Evolutionary conservation across 169 alveolate genomes (phyloP).

Genomic region (Plasmodium gonderi): DNA sequence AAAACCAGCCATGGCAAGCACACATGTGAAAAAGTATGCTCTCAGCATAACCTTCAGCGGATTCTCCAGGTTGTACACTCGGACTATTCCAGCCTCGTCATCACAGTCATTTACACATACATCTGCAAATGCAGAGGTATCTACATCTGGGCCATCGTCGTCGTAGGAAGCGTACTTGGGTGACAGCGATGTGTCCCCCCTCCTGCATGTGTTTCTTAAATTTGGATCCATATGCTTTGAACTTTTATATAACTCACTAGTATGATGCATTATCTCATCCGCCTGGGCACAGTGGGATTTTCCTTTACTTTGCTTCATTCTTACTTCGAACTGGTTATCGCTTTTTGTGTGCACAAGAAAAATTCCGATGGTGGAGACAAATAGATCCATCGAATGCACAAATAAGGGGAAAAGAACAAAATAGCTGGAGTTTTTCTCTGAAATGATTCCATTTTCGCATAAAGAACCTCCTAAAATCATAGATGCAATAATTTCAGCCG

Average conservation of each 20-base stretch:
- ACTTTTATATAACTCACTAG: background rate
- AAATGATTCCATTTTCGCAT: conserved; percentile 83
- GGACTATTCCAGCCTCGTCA: conserved; percentile 75
- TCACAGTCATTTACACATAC: conserved; percentile 77
- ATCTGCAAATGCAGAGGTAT: too few relatives aligned
- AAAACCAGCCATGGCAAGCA: conserved; percentile 84
- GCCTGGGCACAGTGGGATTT: background rate
- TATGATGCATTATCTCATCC: conserved; percentile 44
- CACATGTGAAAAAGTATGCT: conserved; percentile 84
- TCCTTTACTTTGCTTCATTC: background rate
- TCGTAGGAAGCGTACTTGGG: too few relatives aligned
- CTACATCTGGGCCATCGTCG: too few relatives aligned
- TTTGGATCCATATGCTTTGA: background rate
- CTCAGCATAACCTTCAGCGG: conserved; percentile 55
- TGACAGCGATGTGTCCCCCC: background rate
- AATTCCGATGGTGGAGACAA: conserved; percentile 85
- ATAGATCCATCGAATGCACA: conserved; percentile 88
- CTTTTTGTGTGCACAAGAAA: conserved; percentile 81
- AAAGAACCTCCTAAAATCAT: conserved; percentile 92
- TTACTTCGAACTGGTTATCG: conserved; percentile 77
- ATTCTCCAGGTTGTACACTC: conserved; percentile 40
- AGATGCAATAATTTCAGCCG: conserved; percentile 91
- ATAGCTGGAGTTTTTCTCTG: conserved; percentile 75
- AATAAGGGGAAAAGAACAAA: conserved; percentile 90
- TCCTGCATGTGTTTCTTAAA: background rate